Conservation (phyloP, 2,329 filamentous ascomycete species). For the Helotiales sp. region DNA sequence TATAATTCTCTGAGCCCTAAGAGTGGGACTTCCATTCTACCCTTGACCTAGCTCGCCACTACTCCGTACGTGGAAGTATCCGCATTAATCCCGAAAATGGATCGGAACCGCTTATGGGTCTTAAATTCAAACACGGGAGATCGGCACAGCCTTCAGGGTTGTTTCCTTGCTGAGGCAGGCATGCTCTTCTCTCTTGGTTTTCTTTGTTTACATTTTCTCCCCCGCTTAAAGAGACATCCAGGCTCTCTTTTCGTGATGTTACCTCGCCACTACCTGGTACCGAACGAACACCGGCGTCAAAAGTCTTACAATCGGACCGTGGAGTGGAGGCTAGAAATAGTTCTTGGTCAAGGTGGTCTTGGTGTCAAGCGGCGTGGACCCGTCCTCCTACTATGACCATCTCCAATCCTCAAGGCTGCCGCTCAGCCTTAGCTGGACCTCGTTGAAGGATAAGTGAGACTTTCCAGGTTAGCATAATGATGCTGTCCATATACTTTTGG, state of each 20-base stretch:
- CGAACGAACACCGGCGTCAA: not conserved
- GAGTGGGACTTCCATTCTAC: not conserved
- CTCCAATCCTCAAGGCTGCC: not conserved
- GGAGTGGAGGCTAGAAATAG: not conserved
- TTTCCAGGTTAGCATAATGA: not conserved
- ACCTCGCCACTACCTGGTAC: not conserved
- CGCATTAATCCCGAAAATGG: not conserved
- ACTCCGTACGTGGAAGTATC: not conserved
- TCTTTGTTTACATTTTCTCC: not conserved
- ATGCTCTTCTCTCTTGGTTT: not conserved
- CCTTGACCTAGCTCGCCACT: not conserved
- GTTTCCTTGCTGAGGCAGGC: not conserved
- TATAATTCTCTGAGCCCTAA: not conserved
- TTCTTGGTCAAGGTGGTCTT: not conserved
- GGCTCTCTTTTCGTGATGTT: not conserved
- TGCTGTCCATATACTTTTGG: not conserved
- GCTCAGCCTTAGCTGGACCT: not conserved
- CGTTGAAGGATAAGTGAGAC: not conserved
- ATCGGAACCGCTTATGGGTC: slow-evolving; percentile 6
- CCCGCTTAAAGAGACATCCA: not conserved
- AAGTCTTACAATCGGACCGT: not conserved
- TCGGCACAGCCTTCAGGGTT: slow-evolving; percentile 2
- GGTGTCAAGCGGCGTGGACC: not conserved
- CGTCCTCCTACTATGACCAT: slow-evolving; percentile 2
- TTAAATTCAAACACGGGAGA: not conserved